These are phyloP conservation scores for Sextonia rubra DNA, from an alignment of 164 flowering plant genomes.

Conservation along the genomic window DNA sequence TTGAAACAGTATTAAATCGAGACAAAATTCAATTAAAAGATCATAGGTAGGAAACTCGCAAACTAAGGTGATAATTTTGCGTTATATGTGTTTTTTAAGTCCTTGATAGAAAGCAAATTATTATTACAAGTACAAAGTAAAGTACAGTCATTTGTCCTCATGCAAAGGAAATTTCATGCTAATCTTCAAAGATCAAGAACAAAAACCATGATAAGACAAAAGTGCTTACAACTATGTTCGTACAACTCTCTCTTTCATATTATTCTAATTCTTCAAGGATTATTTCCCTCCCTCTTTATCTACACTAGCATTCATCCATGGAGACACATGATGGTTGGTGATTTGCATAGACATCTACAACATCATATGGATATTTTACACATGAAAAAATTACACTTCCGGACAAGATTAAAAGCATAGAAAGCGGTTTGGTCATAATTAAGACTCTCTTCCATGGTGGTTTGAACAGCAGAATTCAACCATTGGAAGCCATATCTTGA, in stretches of 20 bases:
- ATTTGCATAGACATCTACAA: slow-evolving; percentile 2
- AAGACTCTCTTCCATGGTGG: slow-evolving; percentile 23
- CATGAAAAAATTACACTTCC: slow-evolving; percentile 2
- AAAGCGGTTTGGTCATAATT: slow-evolving; percentile 15
- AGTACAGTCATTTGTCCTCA: background rate
- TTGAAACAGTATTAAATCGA: no score
- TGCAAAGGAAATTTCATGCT: background rate
- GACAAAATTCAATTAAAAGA: no score
- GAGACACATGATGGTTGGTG: slow-evolving; percentile 1
- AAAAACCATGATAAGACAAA: no score
- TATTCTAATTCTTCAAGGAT: background rate
- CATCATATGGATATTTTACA: slow-evolving; percentile 17
- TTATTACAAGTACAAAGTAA: background rate
- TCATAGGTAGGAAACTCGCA: no score
- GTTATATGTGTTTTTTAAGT: no score
- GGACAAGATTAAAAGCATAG: slow-evolving; percentile 22
- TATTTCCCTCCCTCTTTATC: background rate
- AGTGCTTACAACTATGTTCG: background rate
- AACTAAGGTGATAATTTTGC: no score
- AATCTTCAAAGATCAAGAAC: background rate
- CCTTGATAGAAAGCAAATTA: no score
- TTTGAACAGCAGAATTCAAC: slow-evolving; percentile 27
- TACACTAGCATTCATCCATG: slow-evolving; percentile 2
- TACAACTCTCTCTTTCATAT: background rate
- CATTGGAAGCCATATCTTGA: slow-evolving; percentile 36